Conservation (phyloP, 2,329 filamentous ascomycete genomes). For the Phaeophleospora eucalypticola region DNA sequence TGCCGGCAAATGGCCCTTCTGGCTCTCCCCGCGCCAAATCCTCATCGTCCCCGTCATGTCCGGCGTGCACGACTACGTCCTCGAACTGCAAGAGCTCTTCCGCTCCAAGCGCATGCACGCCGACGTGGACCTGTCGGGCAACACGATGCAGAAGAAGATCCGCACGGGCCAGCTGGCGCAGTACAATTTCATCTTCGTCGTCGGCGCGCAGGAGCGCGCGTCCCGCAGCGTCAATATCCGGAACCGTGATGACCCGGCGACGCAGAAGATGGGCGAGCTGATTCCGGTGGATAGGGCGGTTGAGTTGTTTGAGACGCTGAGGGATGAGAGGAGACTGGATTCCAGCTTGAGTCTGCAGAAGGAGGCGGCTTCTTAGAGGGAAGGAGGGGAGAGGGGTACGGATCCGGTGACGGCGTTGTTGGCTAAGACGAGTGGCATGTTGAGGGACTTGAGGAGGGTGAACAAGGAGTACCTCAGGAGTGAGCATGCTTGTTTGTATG, state of each 20-base stretch:
- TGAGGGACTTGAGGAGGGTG: no score
- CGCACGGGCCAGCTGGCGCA: constrained; percentile 73
- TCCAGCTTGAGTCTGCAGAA: constrained; percentile 9
- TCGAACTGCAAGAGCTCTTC: constrained; percentile 67
- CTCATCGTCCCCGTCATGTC: constrained; percentile 74
- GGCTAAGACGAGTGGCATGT: no score
- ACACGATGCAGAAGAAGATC: constrained; percentile 88
- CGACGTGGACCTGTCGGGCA: constrained; percentile 67
- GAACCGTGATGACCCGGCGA: constrained; percentile 59
- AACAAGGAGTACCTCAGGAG: no score
- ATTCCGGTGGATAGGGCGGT: constrained; percentile 58
- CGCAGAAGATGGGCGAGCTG: constrained; percentile 59
- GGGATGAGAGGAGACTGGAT: constrained; percentile 40
- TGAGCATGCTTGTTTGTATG: no score
- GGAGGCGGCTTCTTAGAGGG: background rate
- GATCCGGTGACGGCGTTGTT: no score
- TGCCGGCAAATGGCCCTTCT: constrained; percentile 84
- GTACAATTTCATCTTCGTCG: constrained; percentile 79
- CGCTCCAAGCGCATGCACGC: constrained; percentile 63
- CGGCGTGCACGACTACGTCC: constrained; percentile 66
- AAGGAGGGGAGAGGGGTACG: background rate
- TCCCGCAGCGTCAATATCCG: constrained; percentile 59
- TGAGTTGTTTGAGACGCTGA: constrained; percentile 46
- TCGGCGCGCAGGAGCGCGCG: constrained; percentile 60
- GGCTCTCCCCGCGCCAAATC: constrained; percentile 79